Conservation (phyloP, 176 grass and related monocot genomes). For the Oropetium thomaeum region DNA sequence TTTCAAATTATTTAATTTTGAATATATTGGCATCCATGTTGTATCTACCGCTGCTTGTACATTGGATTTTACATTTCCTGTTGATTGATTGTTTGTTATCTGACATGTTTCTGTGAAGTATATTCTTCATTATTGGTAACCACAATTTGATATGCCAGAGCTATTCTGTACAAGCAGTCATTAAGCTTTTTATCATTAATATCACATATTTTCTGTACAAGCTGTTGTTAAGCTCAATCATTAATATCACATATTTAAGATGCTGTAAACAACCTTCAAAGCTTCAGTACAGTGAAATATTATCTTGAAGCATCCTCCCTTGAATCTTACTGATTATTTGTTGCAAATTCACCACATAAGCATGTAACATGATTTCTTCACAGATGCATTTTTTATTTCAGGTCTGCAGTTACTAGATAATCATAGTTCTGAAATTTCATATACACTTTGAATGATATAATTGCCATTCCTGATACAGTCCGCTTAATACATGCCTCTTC, state of each 20-base stretch:
- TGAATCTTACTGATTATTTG: constrained; percentile 3
- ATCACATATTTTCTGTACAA: background rate
- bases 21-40: background rate
- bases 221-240: background rate
- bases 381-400: background rate
- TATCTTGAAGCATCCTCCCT: constrained; percentile 17
- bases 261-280: background rate
- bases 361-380: background rate
- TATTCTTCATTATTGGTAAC: background rate
- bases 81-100: background rate
- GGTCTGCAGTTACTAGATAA: background rate
- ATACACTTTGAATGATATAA: background rate
- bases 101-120: background rate
- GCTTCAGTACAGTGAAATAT: background rate
- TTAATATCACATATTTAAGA: background rate
- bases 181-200: background rate
- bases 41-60: background rate
- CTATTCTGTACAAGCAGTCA: background rate
- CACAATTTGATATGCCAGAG: background rate
- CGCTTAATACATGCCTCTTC: background rate
- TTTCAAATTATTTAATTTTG: constrained; percentile 21
- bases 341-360: background rate
- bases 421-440: background rate
- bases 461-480: background rate
- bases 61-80: background rate